Evolutionary conservation across 1,284 basidiomycete genomes (phyloP), one percentile per base, ranked within the genome.

Genomic region (Schizophyllum amplum): DNA sequence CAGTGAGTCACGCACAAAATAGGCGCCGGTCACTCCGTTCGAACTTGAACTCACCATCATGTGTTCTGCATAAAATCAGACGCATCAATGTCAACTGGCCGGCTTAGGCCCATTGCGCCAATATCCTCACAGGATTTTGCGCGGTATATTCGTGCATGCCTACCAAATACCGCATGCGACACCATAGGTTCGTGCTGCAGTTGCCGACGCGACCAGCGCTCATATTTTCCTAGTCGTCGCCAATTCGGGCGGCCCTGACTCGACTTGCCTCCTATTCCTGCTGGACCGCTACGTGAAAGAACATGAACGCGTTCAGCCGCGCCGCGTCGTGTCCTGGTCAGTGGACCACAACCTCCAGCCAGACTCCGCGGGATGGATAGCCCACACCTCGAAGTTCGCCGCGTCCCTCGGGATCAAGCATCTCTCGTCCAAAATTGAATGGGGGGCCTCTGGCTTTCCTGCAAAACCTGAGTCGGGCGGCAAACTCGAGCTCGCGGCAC

Each of bases 171-270:
- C 13, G 74, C 73, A 15, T 78, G 76, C 22, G 57, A 63, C 11
- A 72, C 66, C 25, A 71, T 82, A 49, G 78, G 80, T 78, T 62
- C 59, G 57, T 56, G 4, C 22, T 54, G 11, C 47, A 7, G n/a
- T 20, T 42, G 47, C 24, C 57, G 52, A 20, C 22, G 11, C 47
- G 50, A 51, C 51, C 51, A 25, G 42, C 26, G 7, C 33, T 26
- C 33, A 52, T 24, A 33, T 53, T 26, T 47, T 52, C 53, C 60
- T 27, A 89, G 89, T 78, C 42, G 77, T 91, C 24, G 89, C 84
- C 22, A 84, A 84, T 65, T 92, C 90, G 20, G 89, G 86, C 11
- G 90, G 90, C 1, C 81, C 88, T 11, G 89, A 92, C 67, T 92
- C 89, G 4, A 83, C 84, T 1, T 87, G 85, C 66, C 74, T 92